A percentile compares a stretch with the other conserved stretches of the same genome.
Conservation (phyloP, 352 stramenopile species). For the Pythium apleroticum region DNA sequence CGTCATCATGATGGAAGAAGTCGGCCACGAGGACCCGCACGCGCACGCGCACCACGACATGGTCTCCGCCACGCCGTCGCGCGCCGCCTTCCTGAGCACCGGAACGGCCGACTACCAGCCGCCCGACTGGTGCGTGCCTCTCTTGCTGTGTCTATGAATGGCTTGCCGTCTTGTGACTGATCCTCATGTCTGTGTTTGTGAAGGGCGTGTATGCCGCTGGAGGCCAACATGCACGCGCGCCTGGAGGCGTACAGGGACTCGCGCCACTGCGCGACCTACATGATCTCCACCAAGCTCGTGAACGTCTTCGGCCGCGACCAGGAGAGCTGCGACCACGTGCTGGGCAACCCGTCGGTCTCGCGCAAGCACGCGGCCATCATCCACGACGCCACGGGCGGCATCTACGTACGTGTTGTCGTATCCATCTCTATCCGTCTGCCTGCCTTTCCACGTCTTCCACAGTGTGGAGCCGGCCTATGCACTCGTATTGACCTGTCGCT, state of each 20-base stretch:
- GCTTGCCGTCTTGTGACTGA: no score
- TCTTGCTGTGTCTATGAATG: neutral
- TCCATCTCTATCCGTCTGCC: neutral
- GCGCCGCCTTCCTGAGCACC: conserved; percentile 75
- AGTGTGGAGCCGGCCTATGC: neutral
- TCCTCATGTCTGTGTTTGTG: neutral
- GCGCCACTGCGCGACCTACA: conserved; percentile 82
- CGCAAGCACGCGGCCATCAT: conserved; percentile 87
- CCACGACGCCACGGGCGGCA: conserved; percentile 74
- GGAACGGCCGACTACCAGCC: conserved; percentile 78
- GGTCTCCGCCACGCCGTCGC: conserved; percentile 36
- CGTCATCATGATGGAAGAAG: conserved; percentile 24
- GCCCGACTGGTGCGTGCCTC: conserved; percentile 55
- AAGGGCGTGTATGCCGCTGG: conserved; percentile 67
- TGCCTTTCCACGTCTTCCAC: neutral
- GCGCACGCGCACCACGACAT: conserved; percentile 10
- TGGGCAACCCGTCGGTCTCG: conserved; percentile 86
- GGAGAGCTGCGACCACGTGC: conserved; percentile 81
- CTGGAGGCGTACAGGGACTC: conserved; percentile 76
- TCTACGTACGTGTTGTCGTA: conserved; percentile 79
- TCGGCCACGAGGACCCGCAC: conserved; percentile 6
- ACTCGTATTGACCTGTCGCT: neutral
- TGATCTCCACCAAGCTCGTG: conserved; percentile 80
- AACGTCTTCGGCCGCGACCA: conserved; percentile 87
- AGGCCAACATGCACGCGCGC: conserved; percentile 64